Evolutionary conservation across 2,329 filamentous ascomycete genomes (phyloP), one percentile per base, ranked within the genome.

Genomic region (Paecilomyces dactylethromorphus): DNA sequence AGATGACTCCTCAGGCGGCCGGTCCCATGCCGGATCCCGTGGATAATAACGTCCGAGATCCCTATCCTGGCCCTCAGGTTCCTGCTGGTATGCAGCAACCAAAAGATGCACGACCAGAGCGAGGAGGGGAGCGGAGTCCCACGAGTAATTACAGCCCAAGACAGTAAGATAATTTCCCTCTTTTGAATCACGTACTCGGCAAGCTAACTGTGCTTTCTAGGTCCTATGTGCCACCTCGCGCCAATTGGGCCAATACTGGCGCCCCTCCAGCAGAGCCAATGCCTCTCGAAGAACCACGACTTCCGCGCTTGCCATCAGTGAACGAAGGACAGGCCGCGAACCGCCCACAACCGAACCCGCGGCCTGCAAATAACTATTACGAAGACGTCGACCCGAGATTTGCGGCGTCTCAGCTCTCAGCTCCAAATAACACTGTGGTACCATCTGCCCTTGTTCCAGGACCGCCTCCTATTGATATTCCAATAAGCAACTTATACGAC

Each of bases 371-470:
- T 51, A 76, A 83, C 62, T 97, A 97, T 76, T 96, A 95, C 70
- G 94, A 97, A 80, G 93, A 97, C 71, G 86, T 96, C 12, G 92
- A 96, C 64, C 92, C 93, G 52, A 89, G 87, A 58, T 97, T 97
- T 69, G 89, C 86, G 33, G 82, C 85, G 58, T 63, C 67, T 51
- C 66, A 69, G 57, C 69, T 72, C 49, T 65, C 68, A 54, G 64
- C 62, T 59, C 64, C 55, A 62, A 64, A 58, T 59, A 67, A 63
- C 62, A 63, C 61, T 39, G 67, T 60, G 50, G 61, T 73, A 56
- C 76, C 71, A n/a, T 62, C 74, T 45, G 68, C 70, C 54, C 64
- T 78, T 55, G 73, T 71, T 8, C 74, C 77, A 50, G 76, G 76
- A 60, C 60, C 39, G n/a, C 39, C 63, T 65, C 63, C 65, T 68